Evolutionary conservation across 768 basidiomycete genomes (phyloP).

Genomic region (Suillus discolor): DNA sequence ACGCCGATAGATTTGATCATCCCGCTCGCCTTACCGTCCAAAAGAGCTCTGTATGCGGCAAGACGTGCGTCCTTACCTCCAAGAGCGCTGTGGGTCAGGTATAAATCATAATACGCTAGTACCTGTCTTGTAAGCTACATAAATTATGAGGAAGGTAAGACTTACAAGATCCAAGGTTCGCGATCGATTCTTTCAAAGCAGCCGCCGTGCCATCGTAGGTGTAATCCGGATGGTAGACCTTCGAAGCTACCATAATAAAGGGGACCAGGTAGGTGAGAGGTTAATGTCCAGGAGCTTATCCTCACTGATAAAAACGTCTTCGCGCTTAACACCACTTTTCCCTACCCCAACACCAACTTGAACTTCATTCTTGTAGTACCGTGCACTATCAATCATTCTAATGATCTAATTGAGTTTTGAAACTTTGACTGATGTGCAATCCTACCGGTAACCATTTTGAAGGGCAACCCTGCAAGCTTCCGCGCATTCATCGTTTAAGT

Average conservation of each 20-base stretch:
- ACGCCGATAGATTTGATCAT: slow-evolving; percentile 69
- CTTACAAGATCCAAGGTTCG: slow-evolving; percentile 52
- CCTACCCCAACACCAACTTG: slow-evolving; percentile 54
- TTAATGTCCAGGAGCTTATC: not conserved
- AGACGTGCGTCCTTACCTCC: slow-evolving; percentile 60
- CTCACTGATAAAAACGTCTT: slow-evolving; percentile 63
- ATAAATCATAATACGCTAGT: slow-evolving; percentile 62
- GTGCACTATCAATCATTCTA: slow-evolving; percentile 58
- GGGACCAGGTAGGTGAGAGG: not conserved
- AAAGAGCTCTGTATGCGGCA: slow-evolving; percentile 65
- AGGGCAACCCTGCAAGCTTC: slow-evolving; percentile 15
- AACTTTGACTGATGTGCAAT: not conserved
- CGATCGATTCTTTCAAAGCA: slow-evolving; percentile 58
- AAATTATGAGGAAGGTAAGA: slow-evolving; percentile 1
- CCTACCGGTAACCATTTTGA: slow-evolving; percentile 13
- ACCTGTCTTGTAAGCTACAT: slow-evolving; percentile 8
- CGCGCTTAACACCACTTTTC: slow-evolving; percentile 51
- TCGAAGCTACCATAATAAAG: slow-evolving; percentile 4
- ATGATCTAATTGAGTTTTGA: slow-evolving; percentile 5
- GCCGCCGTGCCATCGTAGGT: slow-evolving; percentile 52
- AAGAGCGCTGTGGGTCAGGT: slow-evolving; percentile 68
- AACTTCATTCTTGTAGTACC: slow-evolving; percentile 60
- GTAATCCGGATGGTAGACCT: slow-evolving; percentile 7
- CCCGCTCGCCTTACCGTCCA: slow-evolving; percentile 55
- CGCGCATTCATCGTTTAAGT: slow-evolving; percentile 12